These are phyloP conservation scores for Metarhizium humberi DNA, from an alignment of 2,329 filamentous ascomycete species.

Conservation along the genomic window DNA sequence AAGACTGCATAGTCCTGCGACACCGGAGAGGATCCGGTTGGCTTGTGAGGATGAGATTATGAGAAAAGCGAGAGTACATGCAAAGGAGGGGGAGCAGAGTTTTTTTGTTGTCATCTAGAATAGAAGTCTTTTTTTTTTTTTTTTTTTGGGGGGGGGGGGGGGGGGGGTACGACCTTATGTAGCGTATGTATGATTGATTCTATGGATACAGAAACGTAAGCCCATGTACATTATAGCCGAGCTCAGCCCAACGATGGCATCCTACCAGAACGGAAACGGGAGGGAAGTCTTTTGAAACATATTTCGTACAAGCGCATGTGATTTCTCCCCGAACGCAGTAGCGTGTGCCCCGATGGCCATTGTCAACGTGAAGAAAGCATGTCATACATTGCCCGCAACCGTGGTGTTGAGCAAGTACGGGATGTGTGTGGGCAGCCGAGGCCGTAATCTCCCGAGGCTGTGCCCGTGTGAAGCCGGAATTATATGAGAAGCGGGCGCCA, in stretches of 20 bases:
- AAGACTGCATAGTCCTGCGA: constrained; percentile 68
- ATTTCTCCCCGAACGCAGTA: neutral
- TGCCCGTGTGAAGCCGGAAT: neutral
- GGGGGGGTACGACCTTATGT: neutral
- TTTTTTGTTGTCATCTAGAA: constrained; percentile 60
- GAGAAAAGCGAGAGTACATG: constrained; percentile 58
- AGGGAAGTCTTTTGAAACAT: neutral
- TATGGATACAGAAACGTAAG: neutral
- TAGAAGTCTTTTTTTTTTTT: no score
- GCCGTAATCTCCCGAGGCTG: neutral
- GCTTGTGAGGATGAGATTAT: constrained; percentile 77
- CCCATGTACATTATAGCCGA: neutral
- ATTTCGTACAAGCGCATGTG: neutral
- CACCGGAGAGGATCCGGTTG: constrained; percentile 71
- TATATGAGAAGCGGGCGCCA: neutral
- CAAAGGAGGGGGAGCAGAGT: constrained; percentile 71
- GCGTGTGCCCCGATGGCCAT: no score
- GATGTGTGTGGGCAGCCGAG: neutral
- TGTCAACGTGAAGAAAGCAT: no score
- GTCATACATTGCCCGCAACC: neutral
- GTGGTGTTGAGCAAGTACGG: neutral
- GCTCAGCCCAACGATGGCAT: neutral
- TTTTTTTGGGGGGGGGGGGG: no score
- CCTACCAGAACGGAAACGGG: neutral
- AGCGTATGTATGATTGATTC: neutral